These are phyloP conservation scores for Triangularia setosa DNA, from an alignment of 2,329 filamentous ascomycete genomes.

Conservation along the genomic window DNA sequence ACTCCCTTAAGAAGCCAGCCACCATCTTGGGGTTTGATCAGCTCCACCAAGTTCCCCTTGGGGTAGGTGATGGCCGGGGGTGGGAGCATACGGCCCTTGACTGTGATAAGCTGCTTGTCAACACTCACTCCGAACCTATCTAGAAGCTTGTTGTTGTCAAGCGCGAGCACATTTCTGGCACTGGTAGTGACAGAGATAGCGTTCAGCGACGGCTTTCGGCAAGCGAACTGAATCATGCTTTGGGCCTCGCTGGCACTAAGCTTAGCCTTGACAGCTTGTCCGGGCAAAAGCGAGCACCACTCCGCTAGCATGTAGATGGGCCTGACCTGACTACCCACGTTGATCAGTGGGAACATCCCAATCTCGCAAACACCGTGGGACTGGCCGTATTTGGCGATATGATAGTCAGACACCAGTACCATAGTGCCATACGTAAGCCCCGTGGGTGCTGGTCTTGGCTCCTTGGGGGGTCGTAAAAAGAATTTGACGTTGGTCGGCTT, in stretches of 20 bases:
- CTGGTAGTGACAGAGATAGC: constrained; percentile 59
- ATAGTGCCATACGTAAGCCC: constrained; percentile 27
- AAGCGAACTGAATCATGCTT: constrained; percentile 69
- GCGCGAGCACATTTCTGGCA: constrained; percentile 54
- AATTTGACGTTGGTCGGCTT: constrained; percentile 32
- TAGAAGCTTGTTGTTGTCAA: constrained; percentile 49
- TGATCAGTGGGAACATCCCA: constrained; percentile 57
- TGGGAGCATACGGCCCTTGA: constrained; percentile 64
- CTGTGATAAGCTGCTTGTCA: constrained; percentile 60
- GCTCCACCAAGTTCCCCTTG: constrained; percentile 11
- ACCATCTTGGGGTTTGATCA: constrained; percentile 43
- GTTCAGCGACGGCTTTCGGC: constrained; percentile 62
- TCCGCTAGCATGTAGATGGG: constrained; percentile 66
- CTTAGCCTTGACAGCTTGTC: constrained; percentile 60
- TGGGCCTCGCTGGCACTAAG: constrained; percentile 59
- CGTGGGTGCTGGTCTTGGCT: background rate
- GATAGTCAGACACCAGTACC: constrained; percentile 43
- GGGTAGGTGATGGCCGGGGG: constrained; percentile 60
- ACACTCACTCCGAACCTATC: constrained; percentile 61
- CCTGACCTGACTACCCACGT: constrained; percentile 55
- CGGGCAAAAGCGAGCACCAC: constrained; percentile 58
- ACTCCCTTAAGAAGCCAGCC: constrained; percentile 65
- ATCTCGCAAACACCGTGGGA: constrained; percentile 23
- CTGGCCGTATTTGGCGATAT: constrained; percentile 36
- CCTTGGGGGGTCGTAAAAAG: constrained; percentile 24